Base-by-base conservation (phyloP, 1,284 basidiomycete species). In the Cutaneotrichosporon sp. region DNA sequence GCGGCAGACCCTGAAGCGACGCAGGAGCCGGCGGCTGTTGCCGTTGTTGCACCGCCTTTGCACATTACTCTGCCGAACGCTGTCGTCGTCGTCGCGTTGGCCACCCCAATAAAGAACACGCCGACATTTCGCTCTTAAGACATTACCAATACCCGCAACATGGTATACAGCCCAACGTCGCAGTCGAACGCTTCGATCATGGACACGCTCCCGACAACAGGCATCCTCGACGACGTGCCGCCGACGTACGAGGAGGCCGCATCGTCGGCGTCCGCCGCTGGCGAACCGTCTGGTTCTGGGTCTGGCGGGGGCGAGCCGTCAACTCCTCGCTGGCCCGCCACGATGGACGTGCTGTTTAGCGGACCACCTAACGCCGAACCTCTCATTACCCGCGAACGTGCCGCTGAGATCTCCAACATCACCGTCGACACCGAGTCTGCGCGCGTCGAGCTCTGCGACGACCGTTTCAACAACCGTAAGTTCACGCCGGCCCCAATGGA, bases 311-410 rank as follows among this genome's bases (percentile, higher is more conserved):
- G 42, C 26, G 42, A 44, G 4, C 5, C 8, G 20, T 41, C 23
- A 5, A 35, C 51, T 12, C 52, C 35, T n/a, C 33, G 22, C 15
- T 57, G 58, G 46, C 59, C 65, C 0, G 56, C 59, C 7, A 47
- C 56, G 38, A 49, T 65, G 15, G 43, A 54, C 15, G 56, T 59
- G 33, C 59, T 70, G 20, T 74, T 69, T 49, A 26, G 49, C 5
- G 55, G 58, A 0, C 68, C 70, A 1, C 52, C 61, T 1, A 63
- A 68, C 44, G 62, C 61, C 4, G 69, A 73, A 51, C 61, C 60
- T 2, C 38, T 64, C 2, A 52, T 66, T 7, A 58, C 62, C 4
- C 43, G 48, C 12, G 54, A 49, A 15, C 41, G 33, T 4, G 54
- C 52, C 2, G 55, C 52, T 3, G 43, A 52, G 4, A 42, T 45